Conservation (phyloP, 75 land plant genomes). For the Selaginella moellendorffii region DNA sequence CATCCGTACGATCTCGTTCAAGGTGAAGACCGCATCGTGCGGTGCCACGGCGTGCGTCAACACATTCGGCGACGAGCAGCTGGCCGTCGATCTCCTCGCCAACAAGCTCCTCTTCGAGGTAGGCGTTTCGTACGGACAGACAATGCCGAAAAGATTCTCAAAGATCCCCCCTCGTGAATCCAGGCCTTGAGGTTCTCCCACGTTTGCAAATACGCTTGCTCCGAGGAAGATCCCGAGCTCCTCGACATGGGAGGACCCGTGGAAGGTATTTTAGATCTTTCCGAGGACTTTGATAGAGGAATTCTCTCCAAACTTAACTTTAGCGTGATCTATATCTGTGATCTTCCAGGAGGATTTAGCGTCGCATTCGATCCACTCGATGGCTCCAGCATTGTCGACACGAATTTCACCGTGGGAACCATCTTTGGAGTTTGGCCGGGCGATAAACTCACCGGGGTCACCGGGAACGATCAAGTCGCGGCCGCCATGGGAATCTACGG, state of each 20-base stretch:
- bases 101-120: constrained; percentile 96
- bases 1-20: constrained; percentile 78
- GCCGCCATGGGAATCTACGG: constrained; percentile 98
- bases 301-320: no score
- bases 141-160: not conserved
- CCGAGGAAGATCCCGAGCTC: constrained; percentile 87
- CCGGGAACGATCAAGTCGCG: constrained; percentile 79
- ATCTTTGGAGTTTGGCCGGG: constrained; percentile 99
- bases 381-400: constrained; percentile 96
- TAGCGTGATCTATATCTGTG: no score
- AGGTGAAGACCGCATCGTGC: constrained; percentile 93
- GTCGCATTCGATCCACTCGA: constrained; percentile 98
- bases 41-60: constrained; percentile 93
- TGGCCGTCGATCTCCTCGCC: constrained; percentile 91
- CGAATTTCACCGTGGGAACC: constrained; percentile 97
- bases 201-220: constrained; percentile 97
- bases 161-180: not conserved
- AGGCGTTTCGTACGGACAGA: no score
- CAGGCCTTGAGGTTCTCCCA: constrained; percentile 83
- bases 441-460: constrained; percentile 79
- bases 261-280: no score
- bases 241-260: constrained; percentile 92
- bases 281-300: no score
- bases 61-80: constrained; percentile 92
- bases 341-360: constrained; percentile 87